Evolutionary conservation across 768 basidiomycete genomes (phyloP).

Genomic region (Paxillus ammoniavirescens): DNA sequence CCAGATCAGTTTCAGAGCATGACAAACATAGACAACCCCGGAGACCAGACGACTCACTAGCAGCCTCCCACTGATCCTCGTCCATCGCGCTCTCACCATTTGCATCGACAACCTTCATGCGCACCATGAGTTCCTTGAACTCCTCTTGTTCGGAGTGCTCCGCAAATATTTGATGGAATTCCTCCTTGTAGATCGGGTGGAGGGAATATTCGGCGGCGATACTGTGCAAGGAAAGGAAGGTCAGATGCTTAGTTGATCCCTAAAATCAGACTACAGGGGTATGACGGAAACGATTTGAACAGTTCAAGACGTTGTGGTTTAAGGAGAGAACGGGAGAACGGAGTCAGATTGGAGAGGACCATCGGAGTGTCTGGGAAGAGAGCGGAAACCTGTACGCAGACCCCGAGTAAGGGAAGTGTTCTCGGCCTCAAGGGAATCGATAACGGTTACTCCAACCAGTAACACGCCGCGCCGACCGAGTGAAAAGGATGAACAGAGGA

Average conservation of each 20-base stretch:
- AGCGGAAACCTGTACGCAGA: background rate
- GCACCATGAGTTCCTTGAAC: conserved; percentile 77
- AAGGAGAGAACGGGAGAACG: background rate
- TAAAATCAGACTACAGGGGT: background rate
- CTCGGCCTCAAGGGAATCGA: too few species aligned
- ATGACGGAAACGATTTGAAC: background rate
- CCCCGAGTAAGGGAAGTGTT: background rate
- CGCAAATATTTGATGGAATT: conserved; percentile 86
- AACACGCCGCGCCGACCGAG: background rate
- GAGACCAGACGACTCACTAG: conserved; percentile 63
- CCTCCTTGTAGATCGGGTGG: conserved; percentile 70
- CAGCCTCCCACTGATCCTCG: conserved; percentile 96
- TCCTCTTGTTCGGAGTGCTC: conserved; percentile 80
- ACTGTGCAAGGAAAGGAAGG: conserved; percentile 38
- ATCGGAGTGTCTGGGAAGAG: background rate
- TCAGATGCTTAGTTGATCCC: conserved; percentile 10
- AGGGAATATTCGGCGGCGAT: conserved; percentile 83
- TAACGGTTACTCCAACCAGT: background rate
- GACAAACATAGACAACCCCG: background rate
- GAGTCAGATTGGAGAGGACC: background rate
- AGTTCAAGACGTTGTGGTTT: background rate
- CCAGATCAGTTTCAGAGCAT: background rate
- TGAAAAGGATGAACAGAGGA: background rate
- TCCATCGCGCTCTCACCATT: conserved; percentile 91
- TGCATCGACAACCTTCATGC: conserved; percentile 89